Evolutionary conservation across 768 basidiomycete genomes (phyloP), one percentile per base, ranked within the genome.

Genomic region (Kwoniella shandongensis): DNA sequence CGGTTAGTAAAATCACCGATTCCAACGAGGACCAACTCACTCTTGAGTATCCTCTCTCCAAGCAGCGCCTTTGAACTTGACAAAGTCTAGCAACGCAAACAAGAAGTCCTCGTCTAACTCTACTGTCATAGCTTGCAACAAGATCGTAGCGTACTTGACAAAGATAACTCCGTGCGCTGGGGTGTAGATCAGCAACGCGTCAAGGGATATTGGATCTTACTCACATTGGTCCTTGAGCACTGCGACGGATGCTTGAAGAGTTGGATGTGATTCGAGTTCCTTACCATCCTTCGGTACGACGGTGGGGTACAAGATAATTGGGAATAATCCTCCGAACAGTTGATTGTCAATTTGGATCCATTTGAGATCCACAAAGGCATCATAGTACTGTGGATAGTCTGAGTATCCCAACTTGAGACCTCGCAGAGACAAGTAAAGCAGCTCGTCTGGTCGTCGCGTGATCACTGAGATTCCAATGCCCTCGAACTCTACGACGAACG

Each of bases 71-170:
- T 88, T 85, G 70, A 97, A 86, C 69, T 94, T 89, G 1, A 87
- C 85, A 58, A 99, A 84, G 66, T 99, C 94, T 67, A 92, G 87
- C 10, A 98, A 76, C 0, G 93, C 85, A 68, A 91, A 97, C 36
- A 98, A 76, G 61, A 99, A 85, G 77, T 98, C 96, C 77, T 99
- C 96, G 72, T 99, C 96, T n/a, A 89, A 83, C 70, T 97, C 92
- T 15, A 99, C 85, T 0, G 91, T 96, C 76, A 98, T 80, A 2
- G 93, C 89, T 73, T 99, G 96, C 15, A 99, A 79, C 13, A 99
- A 79, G 49, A 98, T 83, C 1, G 93, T 93, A 51, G 90, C 94
- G 70, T 98, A 98, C 78, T 98, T 98, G 79, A 99, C 82, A 75
- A 96, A 98, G n/a, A 91, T 77, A 8, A 99, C 96, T 17, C 96